phyloP scores from a whole-genome alignment of 306 rosid genomes.

The Neltuma alba region DNA sequence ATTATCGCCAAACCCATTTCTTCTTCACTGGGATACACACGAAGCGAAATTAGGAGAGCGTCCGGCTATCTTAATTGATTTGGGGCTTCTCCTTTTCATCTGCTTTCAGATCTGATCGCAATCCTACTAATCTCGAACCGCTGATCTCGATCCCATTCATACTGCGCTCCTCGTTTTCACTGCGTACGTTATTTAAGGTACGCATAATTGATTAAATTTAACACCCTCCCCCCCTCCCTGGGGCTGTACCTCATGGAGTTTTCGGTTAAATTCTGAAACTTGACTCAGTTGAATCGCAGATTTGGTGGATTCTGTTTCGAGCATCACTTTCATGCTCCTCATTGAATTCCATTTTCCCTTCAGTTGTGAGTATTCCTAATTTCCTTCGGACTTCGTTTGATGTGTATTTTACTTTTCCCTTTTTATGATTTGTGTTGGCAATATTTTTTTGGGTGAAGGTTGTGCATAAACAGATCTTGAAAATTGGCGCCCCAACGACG shows the following conservation, averaged over 20 bases:
- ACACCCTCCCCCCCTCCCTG: neutral
- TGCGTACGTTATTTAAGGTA: conserved; percentile 8
- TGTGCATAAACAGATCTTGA: conserved; percentile 72
- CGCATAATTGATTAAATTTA: neutral
- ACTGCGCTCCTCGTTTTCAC: neutral
- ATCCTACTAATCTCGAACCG: neutral
- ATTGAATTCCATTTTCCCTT: conserved; percentile 46
- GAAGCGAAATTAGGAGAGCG: conserved; percentile 19
- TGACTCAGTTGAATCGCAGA: conserved; percentile 35
- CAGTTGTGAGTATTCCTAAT: conserved; percentile 52
- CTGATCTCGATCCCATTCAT: conserved; percentile 44
- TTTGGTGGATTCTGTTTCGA: conserved; percentile 38
- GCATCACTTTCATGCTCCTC: conserved; percentile 67
- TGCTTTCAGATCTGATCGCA: conserved; percentile 66
- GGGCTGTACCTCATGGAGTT: conserved; percentile 2
- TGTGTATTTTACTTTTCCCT: neutral
- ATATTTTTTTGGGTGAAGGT: conserved; percentile 43
- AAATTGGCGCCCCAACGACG: conserved; percentile 99
- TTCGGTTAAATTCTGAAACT: conserved; percentile 31
- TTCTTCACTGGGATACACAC: conserved; percentile 1
- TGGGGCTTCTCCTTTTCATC: conserved; percentile 44
- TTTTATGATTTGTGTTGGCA: conserved; percentile 10
- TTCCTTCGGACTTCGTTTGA: neutral
- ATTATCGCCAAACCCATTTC: conserved; percentile 27
- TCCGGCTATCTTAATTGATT: conserved; percentile 34